Conservation (phyloP, 345 rosid species). For the Eucalyptus polybractea region DNA sequence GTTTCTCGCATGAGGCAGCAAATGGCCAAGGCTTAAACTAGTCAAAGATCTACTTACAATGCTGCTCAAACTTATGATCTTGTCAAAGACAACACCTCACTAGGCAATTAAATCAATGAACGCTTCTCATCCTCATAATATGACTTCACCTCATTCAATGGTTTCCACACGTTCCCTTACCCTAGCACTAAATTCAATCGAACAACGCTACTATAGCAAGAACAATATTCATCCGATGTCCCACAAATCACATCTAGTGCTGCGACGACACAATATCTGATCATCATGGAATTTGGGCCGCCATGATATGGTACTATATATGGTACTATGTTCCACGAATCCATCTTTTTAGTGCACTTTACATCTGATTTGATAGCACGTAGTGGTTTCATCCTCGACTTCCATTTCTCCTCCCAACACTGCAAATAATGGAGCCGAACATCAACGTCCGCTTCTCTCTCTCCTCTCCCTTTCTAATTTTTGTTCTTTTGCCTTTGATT, state of each 20-base stretch:
- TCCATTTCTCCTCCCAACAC: constrained; percentile 15
- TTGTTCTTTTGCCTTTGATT: not conserved
- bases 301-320: not conserved
- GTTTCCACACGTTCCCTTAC: not conserved
- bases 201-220: not conserved
- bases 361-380: constrained; percentile 6
- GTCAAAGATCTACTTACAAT: not conserved
- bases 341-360: not conserved
- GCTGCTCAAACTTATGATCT: not conserved
- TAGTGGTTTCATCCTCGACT: constrained; percentile 43
- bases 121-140: not conserved
- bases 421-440: not conserved
- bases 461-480: not conserved
- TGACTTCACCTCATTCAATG: not conserved
- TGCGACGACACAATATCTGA: not conserved
- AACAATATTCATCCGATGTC: not conserved
- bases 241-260: not conserved
- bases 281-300: not conserved
- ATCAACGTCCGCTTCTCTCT: not conserved
- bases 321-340: constrained; percentile 10
- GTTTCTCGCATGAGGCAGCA: rapidly evolving
- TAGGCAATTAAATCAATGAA: not conserved
- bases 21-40: not conserved
- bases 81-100: not conserved
- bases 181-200: not conserved